Evolutionary conservation across 768 basidiomycete genomes (phyloP), one percentile per base, ranked within the genome.

Genomic region (Lactifluus hygrophoroides): DNA sequence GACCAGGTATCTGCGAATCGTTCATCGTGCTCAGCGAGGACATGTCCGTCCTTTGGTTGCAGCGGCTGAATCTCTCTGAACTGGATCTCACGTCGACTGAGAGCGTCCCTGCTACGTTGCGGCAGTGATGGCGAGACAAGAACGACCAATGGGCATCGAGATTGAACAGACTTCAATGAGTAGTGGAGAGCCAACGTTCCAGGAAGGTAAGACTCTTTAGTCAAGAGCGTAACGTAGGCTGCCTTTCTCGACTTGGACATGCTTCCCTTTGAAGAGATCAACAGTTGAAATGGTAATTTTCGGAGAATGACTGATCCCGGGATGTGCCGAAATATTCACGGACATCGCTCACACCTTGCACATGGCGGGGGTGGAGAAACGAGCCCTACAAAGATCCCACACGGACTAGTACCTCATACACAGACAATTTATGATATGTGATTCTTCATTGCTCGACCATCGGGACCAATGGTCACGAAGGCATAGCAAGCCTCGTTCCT

Each of bases 211-310:
- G 69, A 71, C 16, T 73, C 69, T 62, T 81, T 83, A 40, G 93
- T 93, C 65, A 94, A 75, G 56, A 95, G 75, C 16, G 90, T 91
- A 30, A 80, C 84, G 75, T 83, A 96, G 14, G 85, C 89, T 52
- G 72, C 76, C 42, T 74, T 76, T 55, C 62, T 60, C 32, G 56
- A 64, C 77, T 76, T 76, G 45, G 61, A 57, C 52, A 48, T n/a
- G 43, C n/a, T 21, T 23, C 14, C 21, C 13, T 23, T 10, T 23
- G 35, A 14, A 10, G 14, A 27, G 51, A 28, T 19, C 42, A 17
- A 23, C 34, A 38, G 17, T 38, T 38, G 46, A 23, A 28, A 48
- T 6, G 34, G 53, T n/a, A 34, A 7, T 11, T 40, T 3, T 21
- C 16, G 25, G n/a, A 10, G 32, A 10, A 32, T 5, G 10, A 32